A percentile compares a stretch with the other conserved stretches of the same genome.
phyloP scores from a whole-genome alignment of 2,329 filamentous ascomycete species.

The Pseudogymnoascus sp. region DNA sequence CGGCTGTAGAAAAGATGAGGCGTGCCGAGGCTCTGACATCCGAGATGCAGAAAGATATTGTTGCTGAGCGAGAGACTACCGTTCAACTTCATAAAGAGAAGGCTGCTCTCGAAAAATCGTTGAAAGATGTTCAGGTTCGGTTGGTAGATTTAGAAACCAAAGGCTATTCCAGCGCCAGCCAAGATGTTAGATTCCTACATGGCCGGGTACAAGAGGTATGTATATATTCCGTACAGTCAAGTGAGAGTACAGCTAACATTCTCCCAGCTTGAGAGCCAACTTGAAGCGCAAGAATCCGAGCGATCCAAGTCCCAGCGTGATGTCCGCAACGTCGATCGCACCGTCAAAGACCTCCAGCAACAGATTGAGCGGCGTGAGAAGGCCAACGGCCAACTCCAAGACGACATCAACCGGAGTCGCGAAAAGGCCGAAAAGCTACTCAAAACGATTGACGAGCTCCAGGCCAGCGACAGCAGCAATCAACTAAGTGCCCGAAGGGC shows the following conservation, averaged over 20 bases:
- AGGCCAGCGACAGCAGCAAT: conserved; percentile 72
- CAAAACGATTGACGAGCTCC: conserved; percentile 85
- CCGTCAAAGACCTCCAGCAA: conserved; percentile 82
- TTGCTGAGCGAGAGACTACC: conserved; percentile 72
- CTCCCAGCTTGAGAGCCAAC: conserved; percentile 71
- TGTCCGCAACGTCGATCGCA: conserved; percentile 85
- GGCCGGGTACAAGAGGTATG: conserved; percentile 90
- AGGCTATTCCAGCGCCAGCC: conserved; percentile 86
- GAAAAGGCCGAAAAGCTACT: conserved; percentile 89
- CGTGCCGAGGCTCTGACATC: conserved; percentile 78
- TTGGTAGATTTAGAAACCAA: conserved; percentile 94
- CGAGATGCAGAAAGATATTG: conserved; percentile 90
- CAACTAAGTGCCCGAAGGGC: conserved; percentile 77
- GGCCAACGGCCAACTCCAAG: conserved; percentile 67
- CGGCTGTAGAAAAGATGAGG: conserved; percentile 95
- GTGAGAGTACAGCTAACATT: conserved; percentile 22
- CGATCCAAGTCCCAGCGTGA: conserved; percentile 76
- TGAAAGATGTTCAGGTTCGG: conserved; percentile 83
- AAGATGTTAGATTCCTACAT: conserved; percentile 91
- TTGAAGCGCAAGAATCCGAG: conserved; percentile 73
- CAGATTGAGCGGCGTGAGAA: conserved; percentile 94
- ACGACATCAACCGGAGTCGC: conserved; percentile 76
- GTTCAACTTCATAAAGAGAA: conserved; percentile 83
- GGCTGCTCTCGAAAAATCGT: conserved; percentile 74
- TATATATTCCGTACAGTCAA: conserved; percentile 11